These are phyloP conservation scores for Microcyclospora pomicola DNA, from an alignment of 2,329 filamentous ascomycete species.

Conservation along the genomic window DNA sequence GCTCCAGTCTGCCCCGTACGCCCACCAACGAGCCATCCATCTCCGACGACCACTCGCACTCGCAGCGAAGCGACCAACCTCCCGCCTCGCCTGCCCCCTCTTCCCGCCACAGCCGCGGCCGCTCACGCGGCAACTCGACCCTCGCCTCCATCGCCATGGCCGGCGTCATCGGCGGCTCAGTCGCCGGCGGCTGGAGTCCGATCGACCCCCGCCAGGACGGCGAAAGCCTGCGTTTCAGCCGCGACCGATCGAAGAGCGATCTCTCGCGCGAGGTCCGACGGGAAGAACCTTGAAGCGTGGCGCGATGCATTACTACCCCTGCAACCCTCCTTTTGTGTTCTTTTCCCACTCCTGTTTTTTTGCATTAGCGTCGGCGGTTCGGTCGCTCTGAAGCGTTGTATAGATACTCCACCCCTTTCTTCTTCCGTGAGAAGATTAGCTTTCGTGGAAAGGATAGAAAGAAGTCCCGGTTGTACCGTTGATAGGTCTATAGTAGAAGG, in stretches of 20 bases:
- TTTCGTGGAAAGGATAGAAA: too few species aligned
- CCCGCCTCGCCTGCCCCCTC: conserved; percentile 38
- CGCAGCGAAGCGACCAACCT: conserved; percentile 3
- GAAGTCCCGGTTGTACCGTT: too few species aligned
- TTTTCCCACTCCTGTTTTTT: too few species aligned
- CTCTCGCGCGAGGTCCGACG: conserved; percentile 1
- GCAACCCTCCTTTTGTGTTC: conserved; percentile 17
- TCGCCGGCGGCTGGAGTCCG: conserved; percentile 60
- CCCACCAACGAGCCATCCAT: conserved; percentile 42
- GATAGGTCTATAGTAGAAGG: too few species aligned
- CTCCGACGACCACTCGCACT: conserved; percentile 20
- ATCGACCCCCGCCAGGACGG: conserved; percentile 38
- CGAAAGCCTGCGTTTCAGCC: conserved; percentile 30
- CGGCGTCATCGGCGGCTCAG: conserved; percentile 64
- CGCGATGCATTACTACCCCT: conserved; percentile 8
- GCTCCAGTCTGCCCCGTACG: conserved; percentile 50
- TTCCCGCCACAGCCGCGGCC: conserved; percentile 32
- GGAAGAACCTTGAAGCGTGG: not conserved
- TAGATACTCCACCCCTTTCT: too few species aligned
- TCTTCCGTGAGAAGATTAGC: too few species aligned
- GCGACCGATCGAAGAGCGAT: conserved; percentile 13
- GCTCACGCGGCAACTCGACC: conserved; percentile 58
- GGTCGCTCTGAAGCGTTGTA: too few species aligned
- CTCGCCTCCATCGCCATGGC: conserved; percentile 69
- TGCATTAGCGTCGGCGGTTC: too few species aligned